Evolutionary conservation across 1,284 basidiomycete genomes (phyloP), one percentile per base, ranked within the genome.

Genomic region (Moesziomyces antarcticus): DNA sequence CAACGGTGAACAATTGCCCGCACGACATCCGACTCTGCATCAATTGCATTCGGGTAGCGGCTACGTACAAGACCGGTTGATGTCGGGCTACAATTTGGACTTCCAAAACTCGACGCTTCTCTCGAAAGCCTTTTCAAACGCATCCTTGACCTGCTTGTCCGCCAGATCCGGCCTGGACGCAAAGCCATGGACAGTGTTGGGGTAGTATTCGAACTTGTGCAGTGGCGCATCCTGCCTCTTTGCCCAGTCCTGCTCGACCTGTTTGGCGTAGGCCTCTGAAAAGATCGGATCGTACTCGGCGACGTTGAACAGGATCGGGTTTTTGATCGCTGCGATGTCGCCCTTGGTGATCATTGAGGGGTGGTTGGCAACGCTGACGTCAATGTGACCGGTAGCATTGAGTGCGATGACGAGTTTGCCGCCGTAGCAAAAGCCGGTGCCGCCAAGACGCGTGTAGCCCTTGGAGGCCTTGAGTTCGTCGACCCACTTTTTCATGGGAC

Each of bases 351-450:
- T 84, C 3, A 67, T 72, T 0, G 86, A 87, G 3, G 90, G 90
- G 79, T 91, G 90, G 52, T 85, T 86, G 33, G 90, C 85, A 18
- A 90, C 88, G 3, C 88, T 83, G 47, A 86, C 87, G 50, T 88
- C 76, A 21, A 90, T 78, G 9, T 86, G 65, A 35, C 60, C 68
- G 8, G 73, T 62, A 1, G 75, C 63, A 14, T 84, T 66, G 53
- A 84, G 69, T 27, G 75, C 52, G 43, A 81, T 54, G 49, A 80
- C 62, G 43, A 83, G 58, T 3, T 79, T 75, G 10, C 86, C 90
- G 8, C 90, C 90, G 66, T 86, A 90, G 78, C 90, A 91, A 82
- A 89, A 91, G 3, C 90, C 90, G 35, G 90, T 86, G 3, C 87
- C 88, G 2, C 90, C 90, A 47, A 91, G 77, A 52, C 87, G 88